Evolutionary conservation across 2,329 filamentous ascomycete genomes (phyloP), one percentile per base, ranked within the genome.

Genomic region (Hymenoscyphus fraxineus): DNA sequence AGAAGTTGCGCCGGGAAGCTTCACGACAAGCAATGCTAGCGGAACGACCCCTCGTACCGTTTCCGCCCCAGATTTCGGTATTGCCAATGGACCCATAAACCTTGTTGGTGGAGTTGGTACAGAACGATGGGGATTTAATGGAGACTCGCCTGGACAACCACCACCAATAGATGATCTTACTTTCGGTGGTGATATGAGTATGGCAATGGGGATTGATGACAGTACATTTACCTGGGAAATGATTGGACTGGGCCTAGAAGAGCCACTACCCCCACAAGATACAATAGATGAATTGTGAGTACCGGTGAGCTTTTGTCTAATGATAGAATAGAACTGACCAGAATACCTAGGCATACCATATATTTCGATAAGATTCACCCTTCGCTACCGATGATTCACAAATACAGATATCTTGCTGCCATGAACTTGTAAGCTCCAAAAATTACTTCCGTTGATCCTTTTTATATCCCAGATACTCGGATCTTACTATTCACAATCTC

Each of bases 341-440:
- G 3, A 44, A 59, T 40, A 41, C 32, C 12, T 74, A 91, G 88
- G 66, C 89, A 96, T 72, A 85, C 91, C 71, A 87, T 95, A 32
- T 99, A 91, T 77, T 98, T 98, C 74, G 88, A 93, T 64, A 97
- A 96, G 76, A 84, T 96, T 10, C 92, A 98, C 73, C 88, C 90
- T 0, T 92, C 92, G 0, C 73, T 91, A 64, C 93, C 95, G 16
- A 91, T 98, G 83, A 90, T 98, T 64, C 94, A 99, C 76, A 90
- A 88, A 71, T 91, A 89, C 66, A 87, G 94, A 60, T 98, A 95
- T 75, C 81, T 95, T 65, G 90, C 93, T 22, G 91, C 92, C 39
- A 92, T 97, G 88, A 92, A 94, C 73, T 82, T 97, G 77, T 88
- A 79, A 69, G 84, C 58, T 22, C n/a, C 47, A 15, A 55, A 55